Base-by-base conservation (phyloP, 768 basidiomycete genomes). In the Mycena epipterygia region DNA sequence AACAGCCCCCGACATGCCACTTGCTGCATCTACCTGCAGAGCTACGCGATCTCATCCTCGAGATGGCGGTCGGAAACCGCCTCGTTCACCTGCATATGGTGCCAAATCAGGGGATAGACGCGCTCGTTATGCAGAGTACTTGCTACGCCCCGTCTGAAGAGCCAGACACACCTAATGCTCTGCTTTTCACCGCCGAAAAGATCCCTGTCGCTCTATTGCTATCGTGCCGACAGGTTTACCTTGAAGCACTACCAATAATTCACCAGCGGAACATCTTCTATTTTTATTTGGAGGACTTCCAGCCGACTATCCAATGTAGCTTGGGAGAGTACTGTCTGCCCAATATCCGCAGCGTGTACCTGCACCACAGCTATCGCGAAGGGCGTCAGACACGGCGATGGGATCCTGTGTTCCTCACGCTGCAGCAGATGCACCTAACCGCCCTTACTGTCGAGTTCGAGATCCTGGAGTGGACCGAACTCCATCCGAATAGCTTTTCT, bases 61-160 rank as follows among this genome's bases (percentile, higher is more conserved):
- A 64, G 33, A n/a, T 64, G 30, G 63, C 52, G 9, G 63, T 44
- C 14, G 52, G 63, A 23, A 53, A 55, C 37, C 63, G 63, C 14
- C 52, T 64, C 21, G 52, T 64, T 5, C 63, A 33, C n/a, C 25
- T 64, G 3, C 6, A 55, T 11, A 21, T 42, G 52, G 52, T 55
- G 37, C 51, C 51, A 3, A 64, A 39, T 23, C 32, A 44, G 51
- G n/a, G 41, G 27, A 5, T 55, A 12, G 30, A 44, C 29, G 29
- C 11, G 29, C 23, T 23, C 17, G 17, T 33, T 29, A 42, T 64
- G 3, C 52, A n/a, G 11, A 44, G 52, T 9, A 25, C 52, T 25
- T 64, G 51, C 52, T 64, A 62, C 27, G 7, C 11, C 12, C 61
- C n/a, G 9, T 39, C 35, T n/a, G n/a, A n/a, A 11, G 30, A 13